Evolutionary conservation across 306 rosid genomes (phyloP).

Genomic region (Cicer yamashitae): DNA sequence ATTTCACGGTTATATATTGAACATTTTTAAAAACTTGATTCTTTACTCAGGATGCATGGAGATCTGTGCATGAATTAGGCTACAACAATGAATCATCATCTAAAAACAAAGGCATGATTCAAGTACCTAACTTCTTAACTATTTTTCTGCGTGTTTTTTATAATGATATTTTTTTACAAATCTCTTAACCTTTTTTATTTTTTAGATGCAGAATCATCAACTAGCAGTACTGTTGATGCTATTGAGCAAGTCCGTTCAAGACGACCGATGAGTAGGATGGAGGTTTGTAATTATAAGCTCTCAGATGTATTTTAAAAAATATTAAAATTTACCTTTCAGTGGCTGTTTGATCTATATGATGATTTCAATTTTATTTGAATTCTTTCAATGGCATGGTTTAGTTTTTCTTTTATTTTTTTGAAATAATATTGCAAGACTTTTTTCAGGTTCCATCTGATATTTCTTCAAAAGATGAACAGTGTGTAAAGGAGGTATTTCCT

Average conservation of each 20-base stretch:
- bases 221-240: conserved; percentile 77
- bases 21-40: conserved; percentile 42
- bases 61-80: conserved; percentile 61
- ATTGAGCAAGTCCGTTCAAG: conserved; percentile 75
- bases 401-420: neutral
- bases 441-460: conserved; percentile 85
- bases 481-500: conserved; percentile 60
- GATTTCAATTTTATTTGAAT: conserved; percentile 31
- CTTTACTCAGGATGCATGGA: conserved; percentile 71
- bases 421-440: conserved; percentile 39
- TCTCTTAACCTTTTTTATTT: conserved; percentile 36
- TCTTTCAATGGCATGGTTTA: conserved; percentile 21
- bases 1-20: conserved; percentile 37
- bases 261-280: conserved; percentile 98
- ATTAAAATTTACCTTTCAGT: neutral
- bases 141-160: conserved; percentile 27
- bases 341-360: conserved; percentile 1
- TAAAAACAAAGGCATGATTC: conserved; percentile 66
- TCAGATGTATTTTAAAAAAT: conserved; percentile 2
- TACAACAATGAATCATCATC: conserved; percentile 56
- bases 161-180: conserved; percentile 19
- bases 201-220: conserved; percentile 62
- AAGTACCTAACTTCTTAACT: conserved; percentile 39
- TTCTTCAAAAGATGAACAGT: conserved; percentile 58
- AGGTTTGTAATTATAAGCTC: conserved; percentile 62